Conservation (phyloP, 768 basidiomycete species). For the Rhodotorula taiwanensis region DNA sequence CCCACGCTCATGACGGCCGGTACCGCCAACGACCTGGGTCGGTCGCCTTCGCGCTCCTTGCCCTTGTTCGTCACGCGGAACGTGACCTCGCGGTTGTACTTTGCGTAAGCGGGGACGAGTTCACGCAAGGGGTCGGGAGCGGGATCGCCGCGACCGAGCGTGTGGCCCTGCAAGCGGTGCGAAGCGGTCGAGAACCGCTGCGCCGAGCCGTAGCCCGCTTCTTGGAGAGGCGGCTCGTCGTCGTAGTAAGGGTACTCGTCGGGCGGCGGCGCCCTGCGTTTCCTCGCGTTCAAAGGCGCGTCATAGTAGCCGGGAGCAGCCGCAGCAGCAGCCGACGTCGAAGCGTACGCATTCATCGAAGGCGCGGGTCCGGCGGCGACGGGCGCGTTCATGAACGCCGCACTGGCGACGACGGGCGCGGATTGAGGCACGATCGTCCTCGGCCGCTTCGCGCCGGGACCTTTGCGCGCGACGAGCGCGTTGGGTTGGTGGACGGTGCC, state of each 20-base stretch:
- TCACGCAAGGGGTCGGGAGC: background rate
- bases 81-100: conserved; percentile 21
- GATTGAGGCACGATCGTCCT: conserved; percentile 7
- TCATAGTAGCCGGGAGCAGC: background rate
- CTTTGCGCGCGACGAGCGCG: conserved; percentile 33
- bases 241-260: background rate
- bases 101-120: conserved; percentile 20
- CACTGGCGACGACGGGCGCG: background rate
- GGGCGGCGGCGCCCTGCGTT: conserved; percentile 10
- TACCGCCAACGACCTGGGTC: conserved; percentile 50
- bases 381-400: conserved; percentile 13
- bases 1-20: conserved; percentile 58
- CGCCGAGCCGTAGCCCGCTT: conserved; percentile 7
- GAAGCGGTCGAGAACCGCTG: conserved; percentile 4
- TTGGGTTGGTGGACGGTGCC: conserved; percentile 26
- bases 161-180: conserved; percentile 19
- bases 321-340: too few relatives aligned
- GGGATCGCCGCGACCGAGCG: background rate
- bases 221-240: background rate
- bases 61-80: conserved; percentile 26
- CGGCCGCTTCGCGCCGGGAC: conserved; percentile 29
- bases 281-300: conserved; percentile 4
- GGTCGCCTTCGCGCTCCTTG: conserved; percentile 1
- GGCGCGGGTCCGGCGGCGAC: background rate
- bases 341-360: too few relatives aligned